Evolutionary conservation across 2,329 filamentous ascomycete species (phyloP), one percentile per base, ranked within the genome.

Genomic region (Trichoderma koningiopsis): DNA sequence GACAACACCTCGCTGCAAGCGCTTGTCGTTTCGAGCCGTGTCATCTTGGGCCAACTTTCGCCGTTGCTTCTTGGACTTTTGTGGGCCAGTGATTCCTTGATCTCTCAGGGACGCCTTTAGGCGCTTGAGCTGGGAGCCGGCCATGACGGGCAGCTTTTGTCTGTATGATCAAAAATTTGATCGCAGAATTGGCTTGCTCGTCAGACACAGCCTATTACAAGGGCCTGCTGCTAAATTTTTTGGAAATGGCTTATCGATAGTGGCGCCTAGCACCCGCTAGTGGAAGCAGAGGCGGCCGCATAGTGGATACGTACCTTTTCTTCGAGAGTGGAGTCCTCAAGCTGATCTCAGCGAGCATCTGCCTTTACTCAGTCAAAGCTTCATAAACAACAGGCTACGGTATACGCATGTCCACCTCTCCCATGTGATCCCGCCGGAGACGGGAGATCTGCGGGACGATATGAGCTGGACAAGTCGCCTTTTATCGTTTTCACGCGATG

Each of bases 31-130:
- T 72, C 87, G 88, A 72, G 85, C 86, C 68, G 87, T 88, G 63
- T 86, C 87, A 80, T 89, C 89, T 79, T 90, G 89, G 66, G 86
- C 88, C 76, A 87, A 86, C 77, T 91, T 89, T 76, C 92, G 92
- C 79, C 92, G 94, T 79, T 97, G 92, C 82, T 97, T 98, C 77
- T 98, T 98, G 10, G 94, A 97, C 76, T 97, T 91, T 75, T 97
- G 94, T 6, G 94, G 94, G 1, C 94, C 93, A 53, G 94, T 90
- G 63, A 99, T 90, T 67, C 96, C 96, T 77, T 95, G 92, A 69
- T 97, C 94, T 72, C 90, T 88, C 58, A 99, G 86, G 11, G 94
- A 97, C 74, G 92, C 87, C 83, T 98, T 99, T 56, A 99, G 87
- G 81, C 94, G 92, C 83, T 98, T 99, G 70, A 99, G 87, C 84